These are phyloP conservation scores for Hydrangea macrophylla DNA, from an alignment of 148 eudicot species.

Conservation along the genomic window DNA sequence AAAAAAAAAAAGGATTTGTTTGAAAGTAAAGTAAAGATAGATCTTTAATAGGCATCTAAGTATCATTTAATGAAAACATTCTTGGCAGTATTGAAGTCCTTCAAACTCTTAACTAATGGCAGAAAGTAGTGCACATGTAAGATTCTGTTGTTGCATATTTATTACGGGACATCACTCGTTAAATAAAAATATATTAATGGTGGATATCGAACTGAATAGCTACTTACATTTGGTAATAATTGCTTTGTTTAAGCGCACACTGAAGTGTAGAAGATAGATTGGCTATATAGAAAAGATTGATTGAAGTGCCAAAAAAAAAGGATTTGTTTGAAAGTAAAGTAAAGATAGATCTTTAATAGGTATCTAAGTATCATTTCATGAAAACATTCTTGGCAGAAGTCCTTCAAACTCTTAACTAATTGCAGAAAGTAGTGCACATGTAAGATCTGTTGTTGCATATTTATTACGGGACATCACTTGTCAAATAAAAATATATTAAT, in stretches of 20 bases:
- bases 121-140: neutral
- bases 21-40: neutral
- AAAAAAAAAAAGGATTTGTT: neutral
- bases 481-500: no score
- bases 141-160: neutral
- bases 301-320: no score
- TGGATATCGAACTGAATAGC: neutral
- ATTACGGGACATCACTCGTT: neutral
- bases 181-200: no score
- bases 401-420: neutral
- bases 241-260: neutral
- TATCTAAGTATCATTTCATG: no score
- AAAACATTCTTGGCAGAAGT: no score
- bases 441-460: neutral
- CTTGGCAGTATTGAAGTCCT: neutral
- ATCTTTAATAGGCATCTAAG: neutral
- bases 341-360: no score
- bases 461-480: no score
- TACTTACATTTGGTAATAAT: slow-evolving; percentile 66
- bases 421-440: neutral
- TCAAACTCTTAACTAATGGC: neutral
- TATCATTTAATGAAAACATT: neutral
- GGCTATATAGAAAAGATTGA: neutral
- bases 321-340: no score
- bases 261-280: neutral